Evolutionary conservation across 108 stramenopile genomes (phyloP).

Genomic region (Craspedostauros australis): DNA sequence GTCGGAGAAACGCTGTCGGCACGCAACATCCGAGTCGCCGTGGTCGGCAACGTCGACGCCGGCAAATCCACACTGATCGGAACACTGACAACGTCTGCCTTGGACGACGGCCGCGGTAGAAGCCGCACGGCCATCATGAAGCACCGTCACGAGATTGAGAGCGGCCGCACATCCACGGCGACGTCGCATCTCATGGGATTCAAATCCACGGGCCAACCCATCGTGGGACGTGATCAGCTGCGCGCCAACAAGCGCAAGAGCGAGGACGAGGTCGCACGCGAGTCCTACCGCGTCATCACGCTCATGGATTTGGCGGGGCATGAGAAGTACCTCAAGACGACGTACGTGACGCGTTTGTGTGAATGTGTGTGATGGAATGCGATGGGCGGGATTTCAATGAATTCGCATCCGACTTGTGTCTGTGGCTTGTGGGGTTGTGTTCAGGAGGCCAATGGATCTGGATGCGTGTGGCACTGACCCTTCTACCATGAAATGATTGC

Average conservation of each 20-base stretch:
- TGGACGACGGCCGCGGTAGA: conserved; percentile 95
- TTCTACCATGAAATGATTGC: too few relatives aligned
- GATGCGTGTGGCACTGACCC: too few relatives aligned
- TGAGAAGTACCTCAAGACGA: conserved; percentile 98
- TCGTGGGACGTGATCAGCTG: conserved; percentile 55
- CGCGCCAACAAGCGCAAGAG: conserved; percentile 66
- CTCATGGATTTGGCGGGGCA: conserved; percentile 98
- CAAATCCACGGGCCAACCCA: conserved; percentile 68
- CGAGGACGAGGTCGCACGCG: conserved; percentile 77
- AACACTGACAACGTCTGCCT: conserved; percentile 79
- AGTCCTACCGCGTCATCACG: conserved; percentile 80
- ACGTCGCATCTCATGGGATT: conserved; percentile 93
- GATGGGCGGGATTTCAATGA: too few relatives aligned
- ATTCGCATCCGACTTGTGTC: too few relatives aligned
- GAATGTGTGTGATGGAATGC: too few relatives aligned
- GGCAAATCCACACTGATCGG: conserved; percentile 96
- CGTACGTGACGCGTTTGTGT: conserved; percentile 43
- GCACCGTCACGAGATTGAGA: conserved; percentile 97
- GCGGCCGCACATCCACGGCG: conserved; percentile 94
- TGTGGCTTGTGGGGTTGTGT: too few relatives aligned
- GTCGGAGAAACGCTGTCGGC: conserved; percentile 71
- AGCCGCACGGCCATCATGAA: conserved; percentile 91
- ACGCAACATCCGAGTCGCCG: conserved; percentile 88
- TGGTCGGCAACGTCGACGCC: conserved; percentile 98
- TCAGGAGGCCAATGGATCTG: too few relatives aligned